Base-by-base conservation (phyloP, 1,139 yeast genomes). In the Taphrina pruni region DNA sequence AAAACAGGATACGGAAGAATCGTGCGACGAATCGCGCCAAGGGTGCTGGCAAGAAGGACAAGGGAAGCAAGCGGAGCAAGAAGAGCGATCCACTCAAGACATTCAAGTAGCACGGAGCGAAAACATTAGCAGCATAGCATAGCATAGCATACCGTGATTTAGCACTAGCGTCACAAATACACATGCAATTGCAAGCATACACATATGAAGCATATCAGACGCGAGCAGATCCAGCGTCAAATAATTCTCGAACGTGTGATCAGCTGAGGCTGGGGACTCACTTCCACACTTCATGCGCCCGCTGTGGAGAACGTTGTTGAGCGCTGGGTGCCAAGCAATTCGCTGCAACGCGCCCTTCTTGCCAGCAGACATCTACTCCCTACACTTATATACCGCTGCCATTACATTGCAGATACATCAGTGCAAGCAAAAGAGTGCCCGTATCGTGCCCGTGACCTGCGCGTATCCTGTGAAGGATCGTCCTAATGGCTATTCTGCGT, bases 31-130 rank as follows among this genome's bases (percentile, higher is more conserved):
- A 57, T 9, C 56, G 69, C n/a, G 69, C 62, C 35, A 57, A 50
- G 52, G 62, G 64, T 12, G 55, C 43, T 14, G 68, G 69, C 6
- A 57, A 57, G 61, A 60, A 51, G 46, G 72, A 69, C 52, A 71
- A 69, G 41, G 71, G 71, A 9, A 39, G 61, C 45, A 60, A 70
- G 26, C 62, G 71, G 50, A 71, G 72, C n/a, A 70, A 70, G 60
- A 70, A 71, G 45, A 72, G 65, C 9, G 74, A 73, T 67, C 74
- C 74, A 3, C 65, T 73, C 62, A 72, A 72, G 62, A 72, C 71
- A 11, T 73, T 73, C 70, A 73, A 72, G 54, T 64, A 54, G 58
- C 43, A 32, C 26, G 36, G 4, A 38, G 54, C 54, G 54, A n/a
- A 3, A 45, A 26, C 36, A 50, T 14, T 20, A 46, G n/a, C 36